Percentiles rank a stretch among this genome's conserved stretches.
Evolutionary conservation across 495 filamentous ascomycete genomes (phyloP).

Genomic region (Penicillium malachiteum): DNA sequence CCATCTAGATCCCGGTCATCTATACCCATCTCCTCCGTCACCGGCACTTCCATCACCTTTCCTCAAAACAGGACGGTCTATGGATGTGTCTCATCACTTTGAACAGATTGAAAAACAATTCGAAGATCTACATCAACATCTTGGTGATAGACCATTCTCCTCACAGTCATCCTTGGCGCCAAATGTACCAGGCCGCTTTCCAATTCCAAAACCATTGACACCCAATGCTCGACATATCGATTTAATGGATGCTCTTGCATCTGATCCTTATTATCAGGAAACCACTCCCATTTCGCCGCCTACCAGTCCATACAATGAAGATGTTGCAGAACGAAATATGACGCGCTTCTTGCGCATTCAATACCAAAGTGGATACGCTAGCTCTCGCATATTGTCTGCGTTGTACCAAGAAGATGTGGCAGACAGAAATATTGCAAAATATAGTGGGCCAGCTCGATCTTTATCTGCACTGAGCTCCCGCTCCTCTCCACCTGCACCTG

Average conservation of each 20-base stretch:
- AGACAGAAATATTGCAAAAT: conserved; percentile 41
- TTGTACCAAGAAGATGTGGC: conserved; percentile 48
- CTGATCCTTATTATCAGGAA: conserved; percentile 17
- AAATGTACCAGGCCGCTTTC: conserved; percentile 7
- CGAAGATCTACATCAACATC: conserved; percentile 38
- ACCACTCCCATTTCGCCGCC: conserved; percentile 25
- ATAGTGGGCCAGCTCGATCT: conserved; percentile 20
- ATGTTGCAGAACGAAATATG: conserved; percentile 50
- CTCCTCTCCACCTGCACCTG: conserved; percentile 25
- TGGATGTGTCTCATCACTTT: conserved; percentile 34
- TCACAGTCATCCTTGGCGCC: conserved; percentile 27
- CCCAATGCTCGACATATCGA: conserved; percentile 40
- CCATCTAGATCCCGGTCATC: conserved; percentile 2
- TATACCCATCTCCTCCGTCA: conserved; percentile 11
- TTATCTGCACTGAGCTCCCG: conserved; percentile 23
- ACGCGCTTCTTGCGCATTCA: conserved; percentile 33
- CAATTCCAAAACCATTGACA: conserved; percentile 3
- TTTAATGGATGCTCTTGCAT: conserved; percentile 39
- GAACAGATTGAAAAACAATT: conserved; percentile 44
- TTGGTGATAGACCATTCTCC: conserved; percentile 30
- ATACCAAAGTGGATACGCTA: conserved; percentile 12
- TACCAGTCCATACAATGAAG: conserved; percentile 44
- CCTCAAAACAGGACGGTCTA: conserved; percentile 13
- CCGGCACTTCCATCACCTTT: conserved; percentile 18
- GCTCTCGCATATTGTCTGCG: conserved; percentile 5